A percentile compares a stretch with the other conserved stretches of the same genome.
These are phyloP conservation scores for Epithemia pelagica DNA, from an alignment of 108 stramenopile species.

Conservation along the genomic window DNA sequence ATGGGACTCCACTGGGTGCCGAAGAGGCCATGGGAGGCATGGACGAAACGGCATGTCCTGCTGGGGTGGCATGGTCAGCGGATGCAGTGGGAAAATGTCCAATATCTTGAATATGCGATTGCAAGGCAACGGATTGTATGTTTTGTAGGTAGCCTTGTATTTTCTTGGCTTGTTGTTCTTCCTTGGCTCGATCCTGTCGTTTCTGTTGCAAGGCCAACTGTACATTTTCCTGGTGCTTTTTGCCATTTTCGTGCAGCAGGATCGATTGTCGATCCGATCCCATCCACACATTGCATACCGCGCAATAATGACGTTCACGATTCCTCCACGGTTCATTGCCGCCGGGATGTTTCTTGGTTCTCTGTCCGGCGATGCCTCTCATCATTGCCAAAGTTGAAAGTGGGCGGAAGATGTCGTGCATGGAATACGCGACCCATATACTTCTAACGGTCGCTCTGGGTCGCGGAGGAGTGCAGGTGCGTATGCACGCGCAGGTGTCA, in stretches of 20 bases:
- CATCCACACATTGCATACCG: conserved; percentile 83
- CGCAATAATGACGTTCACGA: conserved; percentile 65
- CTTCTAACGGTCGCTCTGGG: too few species aligned
- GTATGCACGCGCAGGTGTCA: too few species aligned
- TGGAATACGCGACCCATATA: too few species aligned
- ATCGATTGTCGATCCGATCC: conserved; percentile 75
- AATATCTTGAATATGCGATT: conserved; percentile 12
- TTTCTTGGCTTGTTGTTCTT: conserved; percentile 47
- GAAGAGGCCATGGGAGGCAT: background rate
- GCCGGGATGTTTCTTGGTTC: background rate
- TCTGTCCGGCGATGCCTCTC: too few species aligned
- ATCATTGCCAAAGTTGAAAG: too few species aligned
- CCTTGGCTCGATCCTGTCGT: conserved; percentile 39
- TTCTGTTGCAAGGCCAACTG: conserved; percentile 41
- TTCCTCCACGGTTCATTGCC: conserved; percentile 10
- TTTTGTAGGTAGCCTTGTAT: conserved; percentile 39
- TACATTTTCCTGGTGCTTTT: conserved; percentile 72
- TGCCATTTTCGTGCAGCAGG: conserved; percentile 77
- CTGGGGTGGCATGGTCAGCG: background rate
- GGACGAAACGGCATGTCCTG: background rate
- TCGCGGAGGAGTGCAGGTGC: too few species aligned
- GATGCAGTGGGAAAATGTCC: conserved; percentile 8
- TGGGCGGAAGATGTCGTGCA: too few species aligned
- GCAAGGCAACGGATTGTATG: conserved; percentile 54
- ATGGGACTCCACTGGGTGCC: conserved; percentile 5